Conservation (phyloP, 2,329 filamentous ascomycete genomes). For the Xylariaceae sp. region DNA sequence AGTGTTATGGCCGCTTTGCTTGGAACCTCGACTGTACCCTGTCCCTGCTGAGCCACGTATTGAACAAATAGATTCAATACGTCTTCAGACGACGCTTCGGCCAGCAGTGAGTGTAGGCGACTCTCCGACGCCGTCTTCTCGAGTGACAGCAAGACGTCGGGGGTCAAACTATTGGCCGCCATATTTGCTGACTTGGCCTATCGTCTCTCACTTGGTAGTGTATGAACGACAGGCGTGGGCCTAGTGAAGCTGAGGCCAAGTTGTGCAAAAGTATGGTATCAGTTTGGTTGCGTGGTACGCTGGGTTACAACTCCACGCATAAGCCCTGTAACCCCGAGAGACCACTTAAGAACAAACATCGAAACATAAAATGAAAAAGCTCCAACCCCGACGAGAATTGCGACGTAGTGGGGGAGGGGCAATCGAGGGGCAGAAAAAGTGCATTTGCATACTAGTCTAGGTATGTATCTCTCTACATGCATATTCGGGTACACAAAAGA, state of each 20-base stretch:
- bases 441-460: background rate
- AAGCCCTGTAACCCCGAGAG: no score
- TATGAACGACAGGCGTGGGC: no score
- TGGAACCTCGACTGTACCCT: background rate
- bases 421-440: slow-evolving; percentile 7
- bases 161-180: slow-evolving; percentile 2
- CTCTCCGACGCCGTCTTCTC: slow-evolving; percentile 5
- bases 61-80: slow-evolving; percentile 9
- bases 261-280: no score
- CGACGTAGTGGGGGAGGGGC: slow-evolving; percentile 24
- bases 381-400: background rate
- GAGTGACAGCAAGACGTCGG: slow-evolving; percentile 5
- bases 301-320: no score
- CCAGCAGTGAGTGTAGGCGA: slow-evolving; percentile 4
- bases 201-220: no score
- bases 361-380: background rate
- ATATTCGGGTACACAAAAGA: no score
- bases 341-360: background rate
- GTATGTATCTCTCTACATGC: no score
- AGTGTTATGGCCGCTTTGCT: slow-evolving; percentile 28
- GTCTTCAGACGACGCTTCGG: slow-evolving; percentile 3
- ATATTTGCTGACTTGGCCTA: no score
- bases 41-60: background rate
- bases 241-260: no score
- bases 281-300: no score